phyloP scores from a whole-genome alignment of 768 basidiomycete genomes.

The Trametes gibbosa region DNA sequence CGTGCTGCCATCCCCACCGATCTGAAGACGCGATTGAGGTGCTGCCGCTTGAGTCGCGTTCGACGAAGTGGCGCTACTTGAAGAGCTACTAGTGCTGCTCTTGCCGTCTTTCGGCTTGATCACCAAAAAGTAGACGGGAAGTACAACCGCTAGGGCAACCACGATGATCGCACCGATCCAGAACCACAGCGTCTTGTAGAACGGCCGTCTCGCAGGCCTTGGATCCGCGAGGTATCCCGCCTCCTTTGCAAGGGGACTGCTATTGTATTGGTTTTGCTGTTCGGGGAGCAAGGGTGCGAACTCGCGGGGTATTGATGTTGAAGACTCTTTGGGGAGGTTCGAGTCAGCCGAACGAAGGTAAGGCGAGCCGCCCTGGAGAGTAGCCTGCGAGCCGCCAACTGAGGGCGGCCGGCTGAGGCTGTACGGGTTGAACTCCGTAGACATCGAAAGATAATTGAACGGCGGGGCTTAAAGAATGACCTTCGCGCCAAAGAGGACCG shows the following conservation, averaged over 20 bases:
- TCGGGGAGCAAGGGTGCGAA: background rate
- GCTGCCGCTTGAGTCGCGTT: slow-evolving; percentile 15
- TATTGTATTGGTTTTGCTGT: background rate
- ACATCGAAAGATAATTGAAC: background rate
- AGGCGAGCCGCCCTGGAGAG: background rate
- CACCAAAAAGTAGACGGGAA: slow-evolving; percentile 65
- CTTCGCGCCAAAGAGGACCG: background rate
- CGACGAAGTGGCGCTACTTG: background rate
- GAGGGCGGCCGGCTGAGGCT: background rate
- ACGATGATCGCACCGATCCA: slow-evolving; percentile 29
- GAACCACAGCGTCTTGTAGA: slow-evolving; percentile 38
- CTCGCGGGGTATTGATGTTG: slow-evolving; percentile 3
- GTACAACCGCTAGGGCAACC: slow-evolving; percentile 51
- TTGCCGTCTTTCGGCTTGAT: slow-evolving; percentile 41
- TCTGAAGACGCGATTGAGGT: slow-evolving; percentile 38
- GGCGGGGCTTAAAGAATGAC: background rate
- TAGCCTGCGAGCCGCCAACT: slow-evolving; percentile 1
- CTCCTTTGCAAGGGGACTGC: background rate
- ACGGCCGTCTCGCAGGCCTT: slow-evolving; percentile 29
- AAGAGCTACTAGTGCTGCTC: background rate
- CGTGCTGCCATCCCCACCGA: slow-evolving; percentile 77
- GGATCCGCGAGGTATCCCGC: slow-evolving; percentile 43
- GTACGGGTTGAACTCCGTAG: slow-evolving; percentile 1
- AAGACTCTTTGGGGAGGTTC: background rate
- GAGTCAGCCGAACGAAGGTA: background rate